A percentile compares a stretch with the other conserved stretches of the same genome.
These are phyloP conservation scores for Cladosporium halotolerans DNA, from an alignment of 2,329 filamentous ascomycete genomes.

Conservation along the genomic window DNA sequence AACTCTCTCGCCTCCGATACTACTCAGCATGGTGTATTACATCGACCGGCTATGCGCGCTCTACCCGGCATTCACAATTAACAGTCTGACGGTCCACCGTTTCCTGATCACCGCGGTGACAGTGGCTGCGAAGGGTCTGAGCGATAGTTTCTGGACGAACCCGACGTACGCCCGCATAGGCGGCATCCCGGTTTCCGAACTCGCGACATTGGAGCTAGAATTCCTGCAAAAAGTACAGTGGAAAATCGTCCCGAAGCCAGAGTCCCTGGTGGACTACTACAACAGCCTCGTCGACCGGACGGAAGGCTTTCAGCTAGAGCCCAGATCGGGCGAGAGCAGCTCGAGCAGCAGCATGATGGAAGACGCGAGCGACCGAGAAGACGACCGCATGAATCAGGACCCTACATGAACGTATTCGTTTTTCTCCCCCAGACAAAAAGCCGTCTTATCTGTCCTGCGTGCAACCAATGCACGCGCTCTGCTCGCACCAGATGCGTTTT, in stretches of 20 bases:
- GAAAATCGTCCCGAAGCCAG: slow-evolving; percentile 93
- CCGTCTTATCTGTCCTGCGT: too few relatives aligned
- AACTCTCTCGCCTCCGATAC: slow-evolving; percentile 81
- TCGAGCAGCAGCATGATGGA: slow-evolving; percentile 2
- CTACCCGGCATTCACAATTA: slow-evolving; percentile 93
- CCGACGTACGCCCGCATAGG: slow-evolving; percentile 91
- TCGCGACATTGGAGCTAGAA: slow-evolving; percentile 87
- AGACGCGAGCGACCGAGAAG: slow-evolving; percentile 3
- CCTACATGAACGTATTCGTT: not conserved
- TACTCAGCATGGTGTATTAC: slow-evolving; percentile 99
- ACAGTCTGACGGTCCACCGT: slow-evolving; percentile 90
- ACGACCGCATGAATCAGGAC: not conserved
- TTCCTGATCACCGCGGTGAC: slow-evolving; percentile 95
- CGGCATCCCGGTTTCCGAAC: slow-evolving; percentile 80
- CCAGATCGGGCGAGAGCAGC: slow-evolving; percentile 1
- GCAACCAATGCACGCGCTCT: too few relatives aligned
- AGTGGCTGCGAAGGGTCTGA: slow-evolving; percentile 90
- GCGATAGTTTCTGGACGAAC: slow-evolving; percentile 98
- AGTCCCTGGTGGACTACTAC: slow-evolving; percentile 91
- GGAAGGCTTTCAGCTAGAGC: slow-evolving; percentile 52
- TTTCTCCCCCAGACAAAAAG: not conserved
- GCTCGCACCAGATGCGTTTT: too few relatives aligned
- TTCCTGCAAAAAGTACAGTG: slow-evolving; percentile 90
- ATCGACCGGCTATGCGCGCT: slow-evolving; percentile 90
- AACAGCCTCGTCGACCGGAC: slow-evolving; percentile 69